Evolutionary conservation across 306 rosid genomes (phyloP), one percentile per base, ranked within the genome.

Genomic region (Fragaria nilgerrensis): DNA sequence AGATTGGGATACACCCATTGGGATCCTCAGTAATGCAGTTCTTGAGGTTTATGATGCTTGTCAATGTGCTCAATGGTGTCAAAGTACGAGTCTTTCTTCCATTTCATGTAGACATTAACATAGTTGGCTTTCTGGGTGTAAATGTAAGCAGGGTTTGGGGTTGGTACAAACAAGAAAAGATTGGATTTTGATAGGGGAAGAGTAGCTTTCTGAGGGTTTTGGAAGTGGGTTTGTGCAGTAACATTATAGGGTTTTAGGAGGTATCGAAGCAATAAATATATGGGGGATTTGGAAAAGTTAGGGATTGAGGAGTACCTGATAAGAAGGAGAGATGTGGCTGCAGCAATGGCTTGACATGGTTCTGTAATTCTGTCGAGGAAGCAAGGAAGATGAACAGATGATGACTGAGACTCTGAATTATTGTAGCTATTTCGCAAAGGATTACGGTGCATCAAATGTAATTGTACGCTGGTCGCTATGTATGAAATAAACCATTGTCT

Each of bases 31-130:
- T 68, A 82, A 94, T 90, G 79, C 89, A 88, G 58, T 92, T 92
- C 80, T 94, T 94, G 37, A 94, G 87, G 77, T 96, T 72, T 10
- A 87, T 53, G 15, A 92, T 20, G 56, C 63, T 77, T 81, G 82
- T 86, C 88, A 79, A 94, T 88, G 66, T 90, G 92, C 68, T 92
- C 92, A 44, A 94, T 80, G 12, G 89, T 82, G 68, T 94, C 97
- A 77, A 85, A 92, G 79, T 84, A 90, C 0, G 87, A 70, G 68
- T 94, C 98, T 74, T 92, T 88, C 84, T 92, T 94, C 96, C 98
- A 92, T 77, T 90, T 88, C 98, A 92, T 92, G 79, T 89, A 92
- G 56, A 94, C 96, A 84, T 94, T 85, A 36, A 94, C 98, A 45
- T 90, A 94, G 84, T 72, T 73, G 67, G 56, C 73, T 22, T 80